Conservation (phyloP, 2,329 filamentous ascomycete genomes). For the Plenodomus biglobosus region DNA sequence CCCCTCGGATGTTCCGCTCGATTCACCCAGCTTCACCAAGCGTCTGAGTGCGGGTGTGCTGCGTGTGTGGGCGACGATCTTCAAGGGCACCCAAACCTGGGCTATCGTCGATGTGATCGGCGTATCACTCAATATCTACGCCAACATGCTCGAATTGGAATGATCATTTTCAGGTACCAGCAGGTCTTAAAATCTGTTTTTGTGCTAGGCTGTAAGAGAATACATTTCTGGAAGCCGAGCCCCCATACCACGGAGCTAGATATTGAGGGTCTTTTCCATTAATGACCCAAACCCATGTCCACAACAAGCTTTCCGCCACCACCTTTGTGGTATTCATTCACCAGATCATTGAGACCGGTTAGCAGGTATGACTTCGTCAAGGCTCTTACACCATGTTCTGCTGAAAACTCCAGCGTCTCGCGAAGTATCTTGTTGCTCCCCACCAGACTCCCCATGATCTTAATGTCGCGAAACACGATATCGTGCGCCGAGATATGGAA, state of each 20-base stretch:
- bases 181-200: background rate
- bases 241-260: too few relatives aligned
- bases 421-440: conserved; percentile 46
- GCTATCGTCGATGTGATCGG: conserved; percentile 49
- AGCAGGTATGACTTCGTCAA: conserved; percentile 42
- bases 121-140: conserved; percentile 45
- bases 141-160: conserved; percentile 43
- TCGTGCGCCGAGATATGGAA: conserved; percentile 49
- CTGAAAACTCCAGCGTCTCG: conserved; percentile 47
- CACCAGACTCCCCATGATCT: conserved; percentile 47
- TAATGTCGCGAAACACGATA: conserved; percentile 51
- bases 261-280: background rate
- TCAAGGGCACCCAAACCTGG: conserved; percentile 49
- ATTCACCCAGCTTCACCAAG: conserved; percentile 37
- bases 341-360: conserved; percentile 46
- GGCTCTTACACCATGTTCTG: conserved; percentile 40
- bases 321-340: conserved; percentile 49
- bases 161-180: conserved; percentile 21
- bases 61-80: conserved; percentile 48
- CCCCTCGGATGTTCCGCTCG: conserved; percentile 30
- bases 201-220: background rate
- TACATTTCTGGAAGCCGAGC: too few relatives aligned
- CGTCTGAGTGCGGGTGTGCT: conserved; percentile 46
- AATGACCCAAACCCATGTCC: conserved; percentile 39
- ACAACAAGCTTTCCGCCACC: conserved; percentile 51